These are phyloP conservation scores for Hyaloscypha variabilis DNA, from an alignment of 495 filamentous ascomycete species.

Conservation along the genomic window DNA sequence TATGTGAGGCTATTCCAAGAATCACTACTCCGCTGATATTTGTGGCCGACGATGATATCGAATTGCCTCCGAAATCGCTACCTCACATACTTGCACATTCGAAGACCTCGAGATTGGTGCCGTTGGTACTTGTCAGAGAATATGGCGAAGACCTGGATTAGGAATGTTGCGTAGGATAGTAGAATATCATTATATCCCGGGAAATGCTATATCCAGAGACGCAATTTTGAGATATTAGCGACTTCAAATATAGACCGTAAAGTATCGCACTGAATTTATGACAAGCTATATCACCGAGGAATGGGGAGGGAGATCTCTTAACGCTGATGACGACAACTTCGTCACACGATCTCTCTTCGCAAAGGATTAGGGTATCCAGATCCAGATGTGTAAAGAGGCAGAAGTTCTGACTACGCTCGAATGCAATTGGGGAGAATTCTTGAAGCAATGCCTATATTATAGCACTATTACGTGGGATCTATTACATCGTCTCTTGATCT, in stretches of 20 bases:
- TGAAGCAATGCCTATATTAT: neutral
- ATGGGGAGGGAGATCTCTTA: conserved; percentile 69
- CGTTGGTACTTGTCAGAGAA: conserved; percentile 53
- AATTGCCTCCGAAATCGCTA: conserved; percentile 71
- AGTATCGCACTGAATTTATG: conserved; percentile 77
- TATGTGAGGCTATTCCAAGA: conserved; percentile 74
- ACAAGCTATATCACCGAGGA: conserved; percentile 68
- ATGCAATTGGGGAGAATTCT: conserved; percentile 12
- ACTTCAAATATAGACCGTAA: conserved; percentile 82
- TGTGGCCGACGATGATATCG: conserved; percentile 84
- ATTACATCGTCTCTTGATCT: neutral
- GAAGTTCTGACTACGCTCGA: conserved; percentile 64
- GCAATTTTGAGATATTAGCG: conserved; percentile 85
- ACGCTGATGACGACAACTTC: conserved; percentile 82
- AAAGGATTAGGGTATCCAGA: conserved; percentile 57
- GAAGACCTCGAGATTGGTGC: conserved; percentile 71
- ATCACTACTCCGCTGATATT: conserved; percentile 72
- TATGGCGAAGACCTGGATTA: conserved; percentile 12
- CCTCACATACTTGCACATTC: conserved; percentile 82
- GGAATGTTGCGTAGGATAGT: neutral
- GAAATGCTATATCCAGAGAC: conserved; percentile 44
- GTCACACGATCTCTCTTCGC: conserved; percentile 73
- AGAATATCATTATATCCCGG: conserved; percentile 1
- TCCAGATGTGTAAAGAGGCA: conserved; percentile 60
- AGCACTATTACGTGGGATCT: conserved; percentile 1